These are phyloP conservation scores for Pouteria campechiana DNA, from an alignment of 179 eudicot species.

Conservation along the genomic window DNA sequence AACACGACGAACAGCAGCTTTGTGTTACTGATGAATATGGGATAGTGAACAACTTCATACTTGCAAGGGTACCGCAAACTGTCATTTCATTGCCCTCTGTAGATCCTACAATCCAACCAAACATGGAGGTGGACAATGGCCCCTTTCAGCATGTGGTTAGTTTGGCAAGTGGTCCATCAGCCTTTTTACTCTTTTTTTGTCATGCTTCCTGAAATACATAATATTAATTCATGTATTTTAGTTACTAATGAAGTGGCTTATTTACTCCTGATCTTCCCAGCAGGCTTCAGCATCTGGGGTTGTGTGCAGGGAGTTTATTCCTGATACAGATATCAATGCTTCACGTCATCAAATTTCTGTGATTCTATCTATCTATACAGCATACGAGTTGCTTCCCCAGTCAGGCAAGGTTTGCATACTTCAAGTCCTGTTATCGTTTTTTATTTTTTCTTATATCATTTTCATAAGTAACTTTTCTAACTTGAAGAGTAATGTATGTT, in stretches of 20 bases:
- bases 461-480: not conserved
- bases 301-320: conserved; percentile 8
- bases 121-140: conserved; percentile 11
- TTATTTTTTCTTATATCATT: not conserved
- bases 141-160: conserved; percentile 4
- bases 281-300: conserved; percentile 25
- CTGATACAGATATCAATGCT: conserved; percentile 13
- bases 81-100: conserved; percentile 2
- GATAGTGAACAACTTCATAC: conserved; percentile 10
- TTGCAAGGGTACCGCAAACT: conserved; percentile 11
- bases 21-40: conserved; percentile 24
- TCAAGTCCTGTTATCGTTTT: conserved; percentile 1
- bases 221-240: not conserved
- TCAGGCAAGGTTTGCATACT: conserved; percentile 32
- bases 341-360: conserved; percentile 14
- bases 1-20: conserved; percentile 12
- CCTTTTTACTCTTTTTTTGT: not conserved
- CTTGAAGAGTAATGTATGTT: not conserved
- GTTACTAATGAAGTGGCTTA: not conserved
- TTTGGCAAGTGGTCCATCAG: not conserved
- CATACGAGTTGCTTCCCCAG: conserved; percentile 32
- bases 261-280: not conserved
- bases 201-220: not conserved
- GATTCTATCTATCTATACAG: conserved; percentile 17
- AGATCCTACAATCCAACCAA: conserved; percentile 6